Percentiles rank a stretch among this genome's conserved stretches.
phyloP scores from a whole-genome alignment of 2,329 filamentous ascomycete genomes.

The Beauveria medogensis region DNA sequence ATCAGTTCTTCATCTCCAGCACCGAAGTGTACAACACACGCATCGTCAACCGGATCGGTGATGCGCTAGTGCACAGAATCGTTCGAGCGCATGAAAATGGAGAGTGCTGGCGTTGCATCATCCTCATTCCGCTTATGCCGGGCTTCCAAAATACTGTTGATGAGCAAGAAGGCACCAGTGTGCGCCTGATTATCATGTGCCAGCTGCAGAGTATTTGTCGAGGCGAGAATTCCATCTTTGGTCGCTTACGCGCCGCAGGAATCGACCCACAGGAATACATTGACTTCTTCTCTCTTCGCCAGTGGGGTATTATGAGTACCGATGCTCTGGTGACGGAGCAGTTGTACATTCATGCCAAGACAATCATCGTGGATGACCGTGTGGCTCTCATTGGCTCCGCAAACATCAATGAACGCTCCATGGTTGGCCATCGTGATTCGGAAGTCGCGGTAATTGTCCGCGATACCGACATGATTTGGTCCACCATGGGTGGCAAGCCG shows the following conservation, averaged over 20 bases:
- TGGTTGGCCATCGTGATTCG: conserved; percentile 86
- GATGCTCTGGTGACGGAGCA: conserved; percentile 88
- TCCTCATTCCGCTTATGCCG: conserved; percentile 93
- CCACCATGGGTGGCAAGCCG: conserved; percentile 80
- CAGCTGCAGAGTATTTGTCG: conserved; percentile 95
- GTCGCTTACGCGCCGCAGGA: conserved; percentile 64
- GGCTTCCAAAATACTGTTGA: conserved; percentile 97
- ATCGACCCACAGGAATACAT: conserved; percentile 96
- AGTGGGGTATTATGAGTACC: conserved; percentile 86
- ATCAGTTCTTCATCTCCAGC: conserved; percentile 96
- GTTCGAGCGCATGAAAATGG: conserved; percentile 74
- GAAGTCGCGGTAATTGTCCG: conserved; percentile 85
- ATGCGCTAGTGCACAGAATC: conserved; percentile 87
- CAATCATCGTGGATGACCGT: conserved; percentile 90
- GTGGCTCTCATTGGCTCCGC: conserved; percentile 92
- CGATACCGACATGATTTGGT: conserved; percentile 87
- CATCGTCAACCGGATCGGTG: conserved; percentile 88
- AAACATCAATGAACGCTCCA: conserved; percentile 96
- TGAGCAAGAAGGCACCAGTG: conserved; percentile 85
- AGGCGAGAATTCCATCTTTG: conserved; percentile 87
- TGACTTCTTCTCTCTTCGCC: conserved; percentile 82
- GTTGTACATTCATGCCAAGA: conserved; percentile 96
- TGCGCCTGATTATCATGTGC: conserved; percentile 92
- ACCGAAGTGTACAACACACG: conserved; percentile 80
- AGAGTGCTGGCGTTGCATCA: conserved; percentile 83